phyloP scores from a whole-genome alignment of 2,329 filamentous ascomycete species.

The Penicillium brasilianum region DNA sequence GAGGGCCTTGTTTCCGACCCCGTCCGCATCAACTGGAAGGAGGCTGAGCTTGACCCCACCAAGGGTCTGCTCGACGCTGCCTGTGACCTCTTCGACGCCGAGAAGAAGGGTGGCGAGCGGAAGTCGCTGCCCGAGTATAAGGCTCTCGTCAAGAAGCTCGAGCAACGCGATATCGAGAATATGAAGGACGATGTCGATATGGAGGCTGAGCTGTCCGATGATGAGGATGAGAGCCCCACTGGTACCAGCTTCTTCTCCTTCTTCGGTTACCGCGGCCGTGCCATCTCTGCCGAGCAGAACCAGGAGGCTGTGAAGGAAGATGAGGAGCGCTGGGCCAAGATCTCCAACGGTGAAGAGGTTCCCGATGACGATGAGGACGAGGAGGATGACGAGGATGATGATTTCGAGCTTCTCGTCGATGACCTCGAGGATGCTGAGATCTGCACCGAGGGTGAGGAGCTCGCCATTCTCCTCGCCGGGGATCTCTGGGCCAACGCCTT shows the following conservation, averaged over 20 bases:
- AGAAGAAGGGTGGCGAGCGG: conserved; percentile 56
- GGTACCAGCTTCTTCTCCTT: conserved; percentile 83
- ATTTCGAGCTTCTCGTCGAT: conserved; percentile 63
- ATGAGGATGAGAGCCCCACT: conserved; percentile 60
- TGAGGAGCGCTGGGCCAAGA: conserved; percentile 60
- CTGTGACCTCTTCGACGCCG: conserved; percentile 69
- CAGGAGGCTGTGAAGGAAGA: conserved; percentile 65
- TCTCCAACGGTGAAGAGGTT: conserved; percentile 57
- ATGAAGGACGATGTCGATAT: conserved; percentile 31
- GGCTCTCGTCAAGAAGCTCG: conserved; percentile 55
- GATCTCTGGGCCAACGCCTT: conserved; percentile 88
- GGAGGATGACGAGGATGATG: conserved; percentile 57
- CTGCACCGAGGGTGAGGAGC: conserved; percentile 83
- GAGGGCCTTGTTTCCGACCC: conserved; percentile 84
- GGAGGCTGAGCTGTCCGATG: conserved; percentile 34
- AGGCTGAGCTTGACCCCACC: conserved; percentile 78
- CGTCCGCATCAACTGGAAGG: conserved; percentile 86
- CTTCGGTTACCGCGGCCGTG: conserved; percentile 78
- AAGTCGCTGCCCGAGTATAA: conserved; percentile 58
- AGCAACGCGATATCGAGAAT: conserved; percentile 41
- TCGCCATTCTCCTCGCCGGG: conserved; percentile 80
- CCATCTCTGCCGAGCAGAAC: conserved; percentile 75
- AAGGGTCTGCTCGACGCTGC: conserved; percentile 77
- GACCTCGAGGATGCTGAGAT: conserved; percentile 77
- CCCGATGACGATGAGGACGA: conserved; percentile 46